Percentiles rank a stretch among this genome's conserved stretches.
Conservation (phyloP, 2,329 filamentous ascomycete species). For the Aspergillus sp. region DNA sequence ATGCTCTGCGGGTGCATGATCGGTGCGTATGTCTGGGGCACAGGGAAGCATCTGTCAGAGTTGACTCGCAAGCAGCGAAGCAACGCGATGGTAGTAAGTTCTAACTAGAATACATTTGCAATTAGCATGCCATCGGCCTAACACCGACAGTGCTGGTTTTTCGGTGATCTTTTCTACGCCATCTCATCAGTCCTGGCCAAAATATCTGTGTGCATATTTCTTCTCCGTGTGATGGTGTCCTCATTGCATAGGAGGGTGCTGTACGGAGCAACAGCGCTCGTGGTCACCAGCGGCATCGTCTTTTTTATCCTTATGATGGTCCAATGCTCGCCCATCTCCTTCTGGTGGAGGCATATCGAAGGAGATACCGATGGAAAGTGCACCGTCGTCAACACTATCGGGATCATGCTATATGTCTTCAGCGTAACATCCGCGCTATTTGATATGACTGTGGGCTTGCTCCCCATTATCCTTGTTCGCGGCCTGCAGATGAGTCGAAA, state of each 20-base stretch:
- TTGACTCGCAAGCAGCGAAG: slow-evolving; percentile 12
- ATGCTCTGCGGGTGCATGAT: slow-evolving; percentile 24
- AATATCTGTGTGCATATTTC: slow-evolving; percentile 50
- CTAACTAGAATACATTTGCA: neutral
- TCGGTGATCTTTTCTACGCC: slow-evolving; percentile 52
- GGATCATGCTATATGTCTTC: slow-evolving; percentile 21
- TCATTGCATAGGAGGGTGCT: slow-evolving; percentile 47
- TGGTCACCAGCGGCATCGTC: slow-evolving; percentile 41
- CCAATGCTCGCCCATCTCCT: slow-evolving; percentile 50
- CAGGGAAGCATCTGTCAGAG: slow-evolving; percentile 19
- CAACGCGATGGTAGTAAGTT: slow-evolving; percentile 19
- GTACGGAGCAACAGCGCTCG: slow-evolving; percentile 40
- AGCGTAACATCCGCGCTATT: slow-evolving; percentile 17
- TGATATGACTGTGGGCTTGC: slow-evolving; percentile 20
- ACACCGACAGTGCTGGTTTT: slow-evolving; percentile 41
- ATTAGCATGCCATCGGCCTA: neutral
- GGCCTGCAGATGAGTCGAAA: slow-evolving; percentile 21
- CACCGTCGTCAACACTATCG: slow-evolving; percentile 11
- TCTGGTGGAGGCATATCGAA: slow-evolving; percentile 45
- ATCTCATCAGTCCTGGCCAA: slow-evolving; percentile 47
- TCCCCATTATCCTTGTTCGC: slow-evolving; percentile 21
- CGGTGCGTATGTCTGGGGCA: slow-evolving; percentile 22
- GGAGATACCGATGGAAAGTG: slow-evolving; percentile 10
- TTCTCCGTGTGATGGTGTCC: slow-evolving; percentile 48
- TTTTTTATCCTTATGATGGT: slow-evolving; percentile 50